Percentiles rank a stretch among this genome's conserved stretches.
These are phyloP conservation scores for Lotus japonicus DNA, from an alignment of 306 rosid species.

Conservation along the genomic window DNA sequence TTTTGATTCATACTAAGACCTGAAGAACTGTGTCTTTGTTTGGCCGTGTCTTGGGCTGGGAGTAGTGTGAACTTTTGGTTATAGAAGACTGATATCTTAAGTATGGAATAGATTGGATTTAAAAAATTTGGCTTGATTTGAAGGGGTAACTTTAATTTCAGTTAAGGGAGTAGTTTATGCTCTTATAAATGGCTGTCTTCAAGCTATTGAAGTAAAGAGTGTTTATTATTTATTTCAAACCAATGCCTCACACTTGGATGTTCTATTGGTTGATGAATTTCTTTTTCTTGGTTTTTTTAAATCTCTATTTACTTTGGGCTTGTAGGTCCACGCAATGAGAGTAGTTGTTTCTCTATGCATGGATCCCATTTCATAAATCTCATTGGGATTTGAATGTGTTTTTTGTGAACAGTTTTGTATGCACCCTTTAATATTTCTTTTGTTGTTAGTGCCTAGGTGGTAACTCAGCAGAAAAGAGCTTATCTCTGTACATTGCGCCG, in stretches of 20 bases:
- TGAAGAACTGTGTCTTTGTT: background rate
- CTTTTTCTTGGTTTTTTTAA: background rate
- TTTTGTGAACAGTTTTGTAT: background rate
- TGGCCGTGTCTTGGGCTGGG: background rate
- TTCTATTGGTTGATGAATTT: background rate
- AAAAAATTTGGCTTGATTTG: background rate
- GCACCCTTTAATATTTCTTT: constrained; percentile 10
- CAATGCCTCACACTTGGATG: background rate
- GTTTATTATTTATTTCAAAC: background rate
- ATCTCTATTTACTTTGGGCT: background rate
- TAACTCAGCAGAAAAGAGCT: constrained; percentile 46
- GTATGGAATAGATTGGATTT: background rate
- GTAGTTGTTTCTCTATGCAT: background rate
- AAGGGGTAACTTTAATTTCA: background rate
- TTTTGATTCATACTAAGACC: background rate
- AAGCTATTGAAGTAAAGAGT: background rate
- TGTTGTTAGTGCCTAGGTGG: constrained; percentile 83
- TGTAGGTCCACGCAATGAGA: background rate
- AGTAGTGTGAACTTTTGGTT: background rate
- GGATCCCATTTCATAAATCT: background rate
- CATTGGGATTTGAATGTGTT: background rate
- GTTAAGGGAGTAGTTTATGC: background rate
- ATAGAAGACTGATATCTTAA: background rate
- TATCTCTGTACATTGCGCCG: constrained; percentile 47
- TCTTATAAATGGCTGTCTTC: background rate